These are phyloP conservation scores for Colletotrichum gloeosporioides DNA, from an alignment of 2,329 filamentous ascomycete genomes.

Conservation along the genomic window DNA sequence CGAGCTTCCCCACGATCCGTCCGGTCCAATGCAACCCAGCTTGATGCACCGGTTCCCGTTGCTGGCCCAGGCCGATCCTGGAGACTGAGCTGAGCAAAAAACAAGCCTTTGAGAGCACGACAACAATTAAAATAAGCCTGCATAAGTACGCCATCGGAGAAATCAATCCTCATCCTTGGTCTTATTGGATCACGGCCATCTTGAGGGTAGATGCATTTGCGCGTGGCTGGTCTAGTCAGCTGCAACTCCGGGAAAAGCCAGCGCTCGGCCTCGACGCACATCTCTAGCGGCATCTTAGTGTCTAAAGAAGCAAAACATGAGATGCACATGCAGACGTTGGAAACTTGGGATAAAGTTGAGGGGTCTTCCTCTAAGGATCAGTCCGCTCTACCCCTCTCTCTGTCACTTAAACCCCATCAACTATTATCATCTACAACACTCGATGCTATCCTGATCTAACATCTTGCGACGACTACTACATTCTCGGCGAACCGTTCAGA, in stretches of 20 bases:
- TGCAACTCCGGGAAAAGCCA: background rate
- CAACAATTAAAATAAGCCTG: background rate
- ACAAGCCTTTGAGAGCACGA: background rate
- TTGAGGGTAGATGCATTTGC: background rate
- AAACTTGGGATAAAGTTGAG: background rate
- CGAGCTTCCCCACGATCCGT: conserved; percentile 8
- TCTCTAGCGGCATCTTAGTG: background rate
- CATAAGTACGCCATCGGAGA: background rate
- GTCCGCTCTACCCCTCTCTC: background rate
- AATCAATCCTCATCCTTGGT: background rate
- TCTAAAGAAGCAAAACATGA: background rate
- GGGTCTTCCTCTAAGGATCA: background rate
- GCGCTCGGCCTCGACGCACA: background rate
- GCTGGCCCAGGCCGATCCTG: background rate
- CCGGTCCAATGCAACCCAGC: background rate
- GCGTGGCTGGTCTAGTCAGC: background rate
- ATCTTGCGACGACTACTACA: background rate
- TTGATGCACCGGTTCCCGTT: background rate
- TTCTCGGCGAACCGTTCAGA: no score
- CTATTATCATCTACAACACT: background rate
- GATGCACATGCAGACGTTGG: background rate
- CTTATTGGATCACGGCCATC: background rate
- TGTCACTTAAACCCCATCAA: background rate
- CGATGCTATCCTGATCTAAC: background rate
- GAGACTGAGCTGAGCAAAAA: background rate